Percentiles rank a stretch among this genome's conserved stretches.
Evolutionary conservation across 495 filamentous ascomycete species (phyloP).

Genomic region (Cercophora samala): DNA sequence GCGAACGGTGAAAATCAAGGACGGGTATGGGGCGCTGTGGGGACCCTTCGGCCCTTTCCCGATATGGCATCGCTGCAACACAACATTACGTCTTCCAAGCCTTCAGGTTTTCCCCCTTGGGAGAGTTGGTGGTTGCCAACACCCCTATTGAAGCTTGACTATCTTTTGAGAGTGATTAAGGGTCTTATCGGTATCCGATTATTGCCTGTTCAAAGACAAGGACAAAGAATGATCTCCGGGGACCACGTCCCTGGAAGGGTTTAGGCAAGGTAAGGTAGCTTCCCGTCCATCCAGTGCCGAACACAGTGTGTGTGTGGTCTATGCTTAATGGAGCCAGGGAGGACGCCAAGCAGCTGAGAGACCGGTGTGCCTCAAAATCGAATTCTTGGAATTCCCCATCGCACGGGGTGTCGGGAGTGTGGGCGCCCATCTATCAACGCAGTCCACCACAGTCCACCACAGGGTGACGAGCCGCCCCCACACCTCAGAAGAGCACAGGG

Average conservation of each 20-base stretch:
- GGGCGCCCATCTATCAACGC: neutral
- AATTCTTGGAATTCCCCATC: conserved; percentile 13
- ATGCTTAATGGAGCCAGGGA: neutral
- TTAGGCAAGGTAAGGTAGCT: neutral
- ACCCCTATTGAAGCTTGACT: neutral
- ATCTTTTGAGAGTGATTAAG: neutral
- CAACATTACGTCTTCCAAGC: neutral
- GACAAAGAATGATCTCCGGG: no score
- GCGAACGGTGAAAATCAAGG: neutral
- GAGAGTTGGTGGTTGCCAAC: no score
- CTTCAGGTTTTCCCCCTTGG: neutral
- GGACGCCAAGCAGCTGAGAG: conserved; percentile 7
- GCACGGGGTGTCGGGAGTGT: neutral
- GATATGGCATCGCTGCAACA: neutral
- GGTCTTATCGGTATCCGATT: no score
- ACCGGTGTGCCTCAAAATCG: conserved; percentile 9
- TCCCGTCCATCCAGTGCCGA: neutral
- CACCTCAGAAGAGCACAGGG: neutral
- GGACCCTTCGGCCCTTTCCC: neutral
- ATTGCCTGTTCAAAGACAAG: no score
- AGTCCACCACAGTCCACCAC: neutral
- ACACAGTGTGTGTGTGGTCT: neutral
- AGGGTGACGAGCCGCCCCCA: neutral
- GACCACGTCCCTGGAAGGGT: neutral
- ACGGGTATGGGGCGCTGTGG: neutral